These are phyloP conservation scores for Lagenidium sp. DNA, from an alignment of 352 stramenopile species.

Conservation along the genomic window DNA sequence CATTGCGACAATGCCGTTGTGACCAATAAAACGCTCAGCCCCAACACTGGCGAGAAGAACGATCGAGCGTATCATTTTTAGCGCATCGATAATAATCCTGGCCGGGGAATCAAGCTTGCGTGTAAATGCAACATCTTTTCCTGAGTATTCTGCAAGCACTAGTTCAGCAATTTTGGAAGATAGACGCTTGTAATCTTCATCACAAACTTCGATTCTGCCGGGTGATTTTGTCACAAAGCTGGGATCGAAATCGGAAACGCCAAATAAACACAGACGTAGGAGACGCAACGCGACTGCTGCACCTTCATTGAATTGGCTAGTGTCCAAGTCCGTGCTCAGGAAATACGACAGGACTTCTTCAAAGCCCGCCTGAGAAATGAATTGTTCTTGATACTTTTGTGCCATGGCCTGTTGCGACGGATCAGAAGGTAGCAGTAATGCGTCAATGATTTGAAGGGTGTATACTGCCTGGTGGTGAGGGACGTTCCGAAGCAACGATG, in stretches of 20 bases:
- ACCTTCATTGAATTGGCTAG: conserved; percentile 77
- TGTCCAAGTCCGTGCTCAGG: conserved; percentile 54
- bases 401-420: conserved; percentile 43
- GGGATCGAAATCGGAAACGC: too few relatives aligned
- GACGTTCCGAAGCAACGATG: conserved; percentile 13
- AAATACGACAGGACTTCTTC: conserved; percentile 82
- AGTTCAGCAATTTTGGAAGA: conserved; percentile 72
- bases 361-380: conserved; percentile 70
- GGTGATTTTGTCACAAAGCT: too few relatives aligned
- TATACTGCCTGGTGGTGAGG: conserved; percentile 81
- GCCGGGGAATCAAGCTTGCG: too few relatives aligned
- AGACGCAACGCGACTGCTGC: conserved; percentile 75
- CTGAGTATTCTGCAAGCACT: conserved; percentile 72
- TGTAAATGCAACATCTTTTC: too few relatives aligned
- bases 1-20: conserved; percentile 23
- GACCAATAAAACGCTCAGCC: too few relatives aligned
- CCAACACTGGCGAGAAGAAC: too few relatives aligned
- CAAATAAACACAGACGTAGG: conserved; percentile 78
- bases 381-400: conserved; percentile 52
- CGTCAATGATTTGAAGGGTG: conserved; percentile 84
- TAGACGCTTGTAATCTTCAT: conserved; percentile 61
- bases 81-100: conserved; percentile 73
- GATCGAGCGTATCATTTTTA: conserved; percentile 80
- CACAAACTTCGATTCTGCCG: conserved; percentile 27
- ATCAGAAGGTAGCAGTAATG: conserved; percentile 67